Conservation (phyloP, 1,284 basidiomycete species). For the Irpex rosettiformis region DNA sequence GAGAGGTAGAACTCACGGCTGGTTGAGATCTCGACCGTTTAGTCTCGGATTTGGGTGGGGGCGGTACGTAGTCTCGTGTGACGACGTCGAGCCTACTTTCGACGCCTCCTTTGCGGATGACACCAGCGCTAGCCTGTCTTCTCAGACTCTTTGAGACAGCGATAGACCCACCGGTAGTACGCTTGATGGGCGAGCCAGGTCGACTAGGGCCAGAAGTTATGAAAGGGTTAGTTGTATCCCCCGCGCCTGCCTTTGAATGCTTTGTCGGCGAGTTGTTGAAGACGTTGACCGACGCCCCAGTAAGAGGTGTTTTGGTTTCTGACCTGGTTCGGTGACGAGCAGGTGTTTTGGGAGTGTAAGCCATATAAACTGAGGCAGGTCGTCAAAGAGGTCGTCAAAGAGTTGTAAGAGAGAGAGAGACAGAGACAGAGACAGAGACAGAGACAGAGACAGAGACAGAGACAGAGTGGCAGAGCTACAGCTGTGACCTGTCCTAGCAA, state of each 20-base stretch:
- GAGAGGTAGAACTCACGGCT: constrained; percentile 34
- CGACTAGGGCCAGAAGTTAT: constrained; percentile 40
- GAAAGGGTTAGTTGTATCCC: constrained; percentile 53
- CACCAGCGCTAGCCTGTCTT: constrained; percentile 58
- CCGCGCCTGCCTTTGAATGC: constrained; percentile 24
- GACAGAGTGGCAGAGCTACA: no score
- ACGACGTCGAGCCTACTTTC: constrained; percentile 74
- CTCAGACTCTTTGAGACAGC: constrained; percentile 52
- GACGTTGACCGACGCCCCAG: constrained; percentile 55
- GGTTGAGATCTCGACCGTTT: constrained; percentile 73
- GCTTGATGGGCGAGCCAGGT: constrained; percentile 62
- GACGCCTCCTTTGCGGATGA: constrained; percentile 71
- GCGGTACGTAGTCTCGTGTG: constrained; percentile 53
- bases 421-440: no score
- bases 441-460: no score
- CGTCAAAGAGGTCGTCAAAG: neutral
- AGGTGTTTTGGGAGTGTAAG: constrained; percentile 55
- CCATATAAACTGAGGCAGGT: constrained; percentile 22
- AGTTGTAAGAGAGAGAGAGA: neutral
- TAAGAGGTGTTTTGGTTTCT: constrained; percentile 69
- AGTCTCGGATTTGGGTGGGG: constrained; percentile 49
- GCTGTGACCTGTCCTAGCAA: neutral
- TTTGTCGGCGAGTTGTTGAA: constrained; percentile 40
- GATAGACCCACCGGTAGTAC: constrained; percentile 43
- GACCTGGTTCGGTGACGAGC: constrained; percentile 60